Evolutionary conservation across 164 flowering plant species (phyloP), one percentile per base, ranked within the genome.

Genomic region (Kingdonia uniflora): DNA sequence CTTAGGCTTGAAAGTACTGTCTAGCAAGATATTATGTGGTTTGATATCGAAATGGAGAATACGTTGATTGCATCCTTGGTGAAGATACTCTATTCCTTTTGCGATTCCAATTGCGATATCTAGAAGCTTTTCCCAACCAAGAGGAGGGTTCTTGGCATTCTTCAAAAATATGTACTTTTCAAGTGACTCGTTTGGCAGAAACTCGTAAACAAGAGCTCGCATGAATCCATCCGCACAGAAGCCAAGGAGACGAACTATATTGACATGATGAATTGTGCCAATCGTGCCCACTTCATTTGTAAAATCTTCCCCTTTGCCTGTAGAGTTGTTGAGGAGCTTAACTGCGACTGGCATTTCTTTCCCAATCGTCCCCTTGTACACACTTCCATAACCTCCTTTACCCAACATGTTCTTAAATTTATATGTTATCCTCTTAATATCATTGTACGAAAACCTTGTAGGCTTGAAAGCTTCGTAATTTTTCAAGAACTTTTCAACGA

Each of bases 31-130:
- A 19, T 55, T 55, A 6, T 55, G 42, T 5, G 59, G 59, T 22
- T 56, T 56, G 44, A 56, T 56, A 19, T 56, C 60, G 35, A 56
- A 56, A 37, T 56, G 60, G 2, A 47, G 19, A 12, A 56, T 56
- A 10, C 35, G 43, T 11, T 20, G 26, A 43, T 56, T 41, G 12
- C 44, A 55, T 0, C 59, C 50, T 26, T 45, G 42, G 23, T 55
- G 59, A 19, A 55, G 50, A 33, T 55, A 44, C 16, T 55, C 59
- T 6, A 55, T 43, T 1, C 59, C 59, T 21, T 10, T 12, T 1
- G 59, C 59, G 13, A 45, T 45, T 6, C 42, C 49, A 19, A 55
- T 19, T 15, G 51, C 42, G 5, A 55, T 45, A 12, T 29, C 50
- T 17, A 16, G 40, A 14, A 43, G 40, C 26, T 55, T 55, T 17